Evolutionary conservation across 1,284 basidiomycete genomes (phyloP), one percentile per base, ranked within the genome.

Genomic region (Boletus austroedulis): DNA sequence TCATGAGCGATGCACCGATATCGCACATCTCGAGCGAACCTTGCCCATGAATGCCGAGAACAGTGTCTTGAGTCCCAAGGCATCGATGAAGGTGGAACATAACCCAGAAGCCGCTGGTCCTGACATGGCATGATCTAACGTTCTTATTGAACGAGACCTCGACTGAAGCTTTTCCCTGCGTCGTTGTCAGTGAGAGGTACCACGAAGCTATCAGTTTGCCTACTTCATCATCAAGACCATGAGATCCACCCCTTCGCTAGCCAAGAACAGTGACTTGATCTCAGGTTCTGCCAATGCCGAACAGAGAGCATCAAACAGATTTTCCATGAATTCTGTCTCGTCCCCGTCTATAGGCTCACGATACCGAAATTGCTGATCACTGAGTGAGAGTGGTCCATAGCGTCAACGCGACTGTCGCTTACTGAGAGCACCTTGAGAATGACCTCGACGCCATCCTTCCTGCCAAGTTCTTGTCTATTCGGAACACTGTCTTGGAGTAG

Each of bases 191-290:
- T 40, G n/a, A 59, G 50, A 28, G 53, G 48, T 4, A 50, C 29
- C 5, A 14, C 24, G 5, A 44, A 24, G 40, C 32, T 3, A 56
- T 44, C 44, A 50, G 53, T 64, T 28, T 29, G 75, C 86, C 48
- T 65, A 95, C 92, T 90, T 95, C 86, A 98, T 92, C 80, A 98
- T 90, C 59, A 98, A 79, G 23, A 97, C 83, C 95, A 99, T 98
- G 26, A 99, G 81, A 67, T 99, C 97, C 14, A 95, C 86, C 1
- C 97, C 97, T 73, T 99, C 97, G 12, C 87, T 89, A n/a, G 87
- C 82, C 11, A 95, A 75, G 76, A 98, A 98, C 2, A 83, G 75
- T n/a, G 80, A 71, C 73, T 97, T 97, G 72, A 90, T 85, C 52
- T 86, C 78, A 5, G 86, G 78, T 68, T 93, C 90, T 10, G 80